Evolutionary conservation across 139 green algal genomes (phyloP), one percentile per base, ranked within the genome.

Genomic region (Coelastrella sp.): DNA sequence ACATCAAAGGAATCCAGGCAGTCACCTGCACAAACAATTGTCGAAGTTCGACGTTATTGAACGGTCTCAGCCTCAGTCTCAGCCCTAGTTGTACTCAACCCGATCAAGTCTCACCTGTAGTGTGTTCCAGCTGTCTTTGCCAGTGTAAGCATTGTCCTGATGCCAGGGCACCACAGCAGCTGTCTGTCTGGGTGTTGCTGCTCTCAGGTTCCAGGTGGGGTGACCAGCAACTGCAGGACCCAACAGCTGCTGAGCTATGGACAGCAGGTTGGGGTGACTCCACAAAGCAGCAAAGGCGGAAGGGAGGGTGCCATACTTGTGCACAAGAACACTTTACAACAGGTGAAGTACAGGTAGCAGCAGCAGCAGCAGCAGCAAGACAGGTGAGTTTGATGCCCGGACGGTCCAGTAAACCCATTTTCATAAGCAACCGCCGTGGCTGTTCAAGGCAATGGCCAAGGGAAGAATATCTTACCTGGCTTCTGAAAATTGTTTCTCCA

Each of bases 231-330:
- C 53, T 7, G 66, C 53, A 13, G 75, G 75, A 19, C 75, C 75
- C 75, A 82, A 53, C 51, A 82, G 75, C 75, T 82, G 75, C 37
- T 82, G 75, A 15, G 75, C 75, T 2, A 82, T 53, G 7, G 34
- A 43, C 34, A 82, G 53, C 75, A 82, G 51, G 15, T 21, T 71
- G 35, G 34, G 19, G 75, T 69, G 25, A 21, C 50, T 71, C 75
- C 75, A 82, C 51, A 82, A 30, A 13, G 35, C 75, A 57, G 75
- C 75, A 69, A 82, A 82, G 13, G 45, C 75, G 25, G 34, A 34
- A 3, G 75, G 53, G 34, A 82, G 51, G 5, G 32, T 40, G 21
- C 75, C 75, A 27, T 82, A 32, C 35, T 82, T 82, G 75, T 82
- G 75, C 21, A 82, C 75, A 2, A 82, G 53, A 17, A 82, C 75